These are phyloP conservation scores for Neospora caninum DNA, from an alignment of 169 alveolate species.

Conservation along the genomic window DNA sequence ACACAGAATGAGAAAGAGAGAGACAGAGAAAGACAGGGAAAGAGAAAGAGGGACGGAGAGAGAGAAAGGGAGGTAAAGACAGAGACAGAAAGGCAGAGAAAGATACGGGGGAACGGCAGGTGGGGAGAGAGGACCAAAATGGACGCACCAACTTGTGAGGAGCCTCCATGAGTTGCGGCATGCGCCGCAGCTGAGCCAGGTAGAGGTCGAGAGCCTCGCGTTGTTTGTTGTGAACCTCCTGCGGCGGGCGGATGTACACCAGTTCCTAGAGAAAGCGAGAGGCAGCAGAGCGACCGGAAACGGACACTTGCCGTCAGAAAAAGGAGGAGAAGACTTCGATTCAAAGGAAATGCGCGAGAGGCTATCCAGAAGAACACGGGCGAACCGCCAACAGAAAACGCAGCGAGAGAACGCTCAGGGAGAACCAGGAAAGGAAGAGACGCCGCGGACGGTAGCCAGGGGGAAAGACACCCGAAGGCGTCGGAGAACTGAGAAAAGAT, in stretches of 20 bases:
- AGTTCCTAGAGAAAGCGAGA: constrained; percentile 24
- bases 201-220: constrained; percentile 53
- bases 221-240: constrained; percentile 16
- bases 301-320: no score
- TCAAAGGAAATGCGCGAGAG: not conserved
- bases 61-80: not conserved
- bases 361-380: not conserved
- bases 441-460: no score
- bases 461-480: no score
- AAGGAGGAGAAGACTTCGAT: not conserved
- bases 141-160: constrained; percentile 59
- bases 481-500: no score
- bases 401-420: not conserved
- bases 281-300: not conserved
- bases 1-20: not conserved
- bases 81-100: not conserved
- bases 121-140: not conserved
- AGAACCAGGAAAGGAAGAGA: not conserved
- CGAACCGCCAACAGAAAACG: not conserved
- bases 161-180: constrained; percentile 44
- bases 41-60: not conserved
- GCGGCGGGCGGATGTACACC: constrained; percentile 62
- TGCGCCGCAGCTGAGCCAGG: constrained; percentile 56
- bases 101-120: not conserved
- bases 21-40: not conserved